Base-by-base conservation (phyloP, 1,284 basidiomycete genomes). In the Trichosporon sp. region DNA sequence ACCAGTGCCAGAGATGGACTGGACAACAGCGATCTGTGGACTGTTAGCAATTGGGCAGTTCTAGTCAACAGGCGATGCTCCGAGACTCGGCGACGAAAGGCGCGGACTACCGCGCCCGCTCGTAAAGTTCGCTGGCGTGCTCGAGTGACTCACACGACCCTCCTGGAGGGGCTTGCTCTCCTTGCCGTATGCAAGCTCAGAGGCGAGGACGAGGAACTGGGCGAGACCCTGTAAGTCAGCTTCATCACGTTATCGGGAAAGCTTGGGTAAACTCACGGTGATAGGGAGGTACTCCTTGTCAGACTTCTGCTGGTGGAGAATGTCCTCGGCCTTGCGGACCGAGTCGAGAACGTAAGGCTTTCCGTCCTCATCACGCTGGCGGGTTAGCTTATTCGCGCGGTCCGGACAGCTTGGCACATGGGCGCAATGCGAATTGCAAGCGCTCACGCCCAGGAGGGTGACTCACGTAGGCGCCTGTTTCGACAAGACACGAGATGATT, bases 221-320 rank as follows among this genome's bases (percentile, higher is more conserved):
- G 88, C 83, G 60, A 93, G 87, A 79, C 94, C 77, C 74, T 77
- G 64, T 31, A 23, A 25, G 63, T 57, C 56, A 61, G 63, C 37
- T 33, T 3, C 4, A 19, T 2, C 1, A 6, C 1, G n/a, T n/a
- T n/a, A n/a, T 10, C 19, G 13, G 1, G 23, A 34, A 56, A 14
- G 44, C 49, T 9, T 40, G 16, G 33, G 27, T 16, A 8, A 9
- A 69, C 77, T 61, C 57, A 76, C 78, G 61, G 92, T 95, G 81
- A 99, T 99, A 69, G 93, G 93, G 58, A 98, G 87, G 82, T 99
- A 99, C 82, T 99, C 95, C 84, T 99, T 98, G 88, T 99, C 95
- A 56, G 85, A 85, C 70, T 87, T 86, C 68, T 86, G 82, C 32
- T 84, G 81, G 65, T 85, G 82, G 66, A 98, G 81, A 60, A 71